These are phyloP conservation scores for Oryza officinalis DNA, from an alignment of 176 grass and related monocot genomes.

Conservation along the genomic window DNA sequence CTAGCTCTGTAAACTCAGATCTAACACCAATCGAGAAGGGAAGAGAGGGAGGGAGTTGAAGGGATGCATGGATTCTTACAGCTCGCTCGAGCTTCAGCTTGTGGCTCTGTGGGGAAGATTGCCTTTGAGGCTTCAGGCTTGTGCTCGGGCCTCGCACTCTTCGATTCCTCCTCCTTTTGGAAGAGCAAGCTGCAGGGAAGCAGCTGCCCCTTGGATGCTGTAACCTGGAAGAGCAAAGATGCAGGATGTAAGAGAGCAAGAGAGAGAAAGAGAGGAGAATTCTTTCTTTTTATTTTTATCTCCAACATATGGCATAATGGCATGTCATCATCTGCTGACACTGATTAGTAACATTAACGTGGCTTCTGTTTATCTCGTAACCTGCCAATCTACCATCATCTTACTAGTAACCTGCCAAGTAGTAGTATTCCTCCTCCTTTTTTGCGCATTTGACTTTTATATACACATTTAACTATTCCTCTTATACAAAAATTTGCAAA, in stretches of 20 bases:
- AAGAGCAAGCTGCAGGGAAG: background rate
- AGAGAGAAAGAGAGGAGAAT: no score
- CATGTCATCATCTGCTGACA: constrained; percentile 35
- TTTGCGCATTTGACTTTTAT: no score
- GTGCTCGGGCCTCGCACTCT: background rate
- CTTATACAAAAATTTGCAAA: no score
- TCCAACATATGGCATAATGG: background rate
- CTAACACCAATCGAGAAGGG: background rate
- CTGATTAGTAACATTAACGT: background rate
- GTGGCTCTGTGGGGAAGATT: background rate
- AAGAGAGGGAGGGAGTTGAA: background rate
- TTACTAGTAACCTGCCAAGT: background rate
- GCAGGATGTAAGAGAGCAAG: background rate
- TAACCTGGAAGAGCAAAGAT: background rate
- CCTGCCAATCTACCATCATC: background rate
- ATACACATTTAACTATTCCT: no score
- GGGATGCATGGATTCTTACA: constrained; percentile 32
- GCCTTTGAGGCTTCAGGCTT: background rate
- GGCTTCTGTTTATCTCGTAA: constrained; percentile 9
- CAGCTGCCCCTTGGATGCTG: constrained; percentile 24
- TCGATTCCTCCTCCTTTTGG: background rate
- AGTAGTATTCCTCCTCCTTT: no score
- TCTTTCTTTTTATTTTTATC: background rate
- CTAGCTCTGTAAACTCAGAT: constrained; percentile 16
- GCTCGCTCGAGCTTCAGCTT: constrained; percentile 12